phyloP scores from a whole-genome alignment of 768 basidiomycete genomes.

The Hydnomerulius pinastri region DNA sequence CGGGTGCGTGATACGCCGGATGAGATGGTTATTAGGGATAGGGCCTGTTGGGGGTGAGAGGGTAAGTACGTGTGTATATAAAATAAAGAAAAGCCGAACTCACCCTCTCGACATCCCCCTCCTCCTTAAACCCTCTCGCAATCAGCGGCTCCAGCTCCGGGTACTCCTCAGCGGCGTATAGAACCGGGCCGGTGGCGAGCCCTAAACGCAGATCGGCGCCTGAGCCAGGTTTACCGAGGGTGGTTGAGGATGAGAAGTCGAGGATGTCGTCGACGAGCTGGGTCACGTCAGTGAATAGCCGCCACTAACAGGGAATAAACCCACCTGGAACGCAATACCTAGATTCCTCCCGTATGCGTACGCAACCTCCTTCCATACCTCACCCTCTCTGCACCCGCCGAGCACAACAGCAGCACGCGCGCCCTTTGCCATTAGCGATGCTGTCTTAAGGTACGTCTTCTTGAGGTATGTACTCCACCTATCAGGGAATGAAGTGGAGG shows the following conservation, averaged over 20 bases:
- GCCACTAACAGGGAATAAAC: conserved; percentile 10
- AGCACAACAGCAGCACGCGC: conserved; percentile 85
- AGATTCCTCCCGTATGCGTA: conserved; percentile 90
- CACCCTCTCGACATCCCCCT: conserved; percentile 82
- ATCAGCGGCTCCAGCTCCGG: conserved; percentile 78
- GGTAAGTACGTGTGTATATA: too few species aligned
- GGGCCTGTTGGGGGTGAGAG: conserved; percentile 50
- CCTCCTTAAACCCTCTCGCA: conserved; percentile 68
- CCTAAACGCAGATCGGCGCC: conserved; percentile 84
- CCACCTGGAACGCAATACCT: conserved; percentile 94
- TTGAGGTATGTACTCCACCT: conserved; percentile 81
- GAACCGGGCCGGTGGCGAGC: conserved; percentile 80
- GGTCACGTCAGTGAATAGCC: not conserved
- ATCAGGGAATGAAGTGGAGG: conserved; percentile 35
- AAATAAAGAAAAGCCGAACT: conserved; percentile 19
- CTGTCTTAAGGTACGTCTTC: conserved; percentile 93
- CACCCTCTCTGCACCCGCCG: conserved; percentile 77
- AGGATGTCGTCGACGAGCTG: conserved; percentile 95
- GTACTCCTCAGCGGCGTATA: conserved; percentile 87
- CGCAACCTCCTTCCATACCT: conserved; percentile 84
- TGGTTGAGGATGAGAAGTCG: conserved; percentile 80
- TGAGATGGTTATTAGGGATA: conserved; percentile 63
- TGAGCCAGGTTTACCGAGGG: conserved; percentile 84
- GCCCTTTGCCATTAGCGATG: conserved; percentile 87
- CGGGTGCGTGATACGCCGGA: conserved; percentile 80